Conservation (phyloP, 257 asterid genomes). For the Plantago major region DNA sequence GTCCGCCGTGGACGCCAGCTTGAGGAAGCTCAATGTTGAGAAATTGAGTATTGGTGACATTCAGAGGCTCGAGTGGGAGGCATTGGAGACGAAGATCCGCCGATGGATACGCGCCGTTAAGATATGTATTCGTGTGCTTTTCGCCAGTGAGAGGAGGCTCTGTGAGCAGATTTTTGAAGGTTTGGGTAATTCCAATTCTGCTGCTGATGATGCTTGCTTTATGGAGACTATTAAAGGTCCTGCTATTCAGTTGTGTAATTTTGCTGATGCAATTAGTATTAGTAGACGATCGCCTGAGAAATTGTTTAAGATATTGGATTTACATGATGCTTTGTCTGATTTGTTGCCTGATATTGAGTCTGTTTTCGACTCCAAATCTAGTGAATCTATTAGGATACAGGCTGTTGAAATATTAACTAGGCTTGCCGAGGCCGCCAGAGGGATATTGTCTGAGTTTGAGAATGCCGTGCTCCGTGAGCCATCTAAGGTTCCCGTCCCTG, state of each 20-base stretch:
- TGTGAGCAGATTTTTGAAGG: slow-evolving; percentile 74
- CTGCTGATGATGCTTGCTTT: slow-evolving; percentile 60
- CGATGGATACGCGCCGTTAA: slow-evolving; percentile 80
- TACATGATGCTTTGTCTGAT: slow-evolving; percentile 70
- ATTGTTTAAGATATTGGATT: slow-evolving; percentile 82
- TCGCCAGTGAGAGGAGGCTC: slow-evolving; percentile 68
- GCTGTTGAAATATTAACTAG: slow-evolving; percentile 71
- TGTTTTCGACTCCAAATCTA: slow-evolving; percentile 63
- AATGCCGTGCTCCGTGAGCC: slow-evolving; percentile 81
- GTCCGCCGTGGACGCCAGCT: slow-evolving; percentile 53
- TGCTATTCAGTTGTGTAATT: slow-evolving; percentile 72
- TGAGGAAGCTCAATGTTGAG: slow-evolving; percentile 56
- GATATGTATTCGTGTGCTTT: slow-evolving; percentile 64
- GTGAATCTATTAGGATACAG: slow-evolving; percentile 67
- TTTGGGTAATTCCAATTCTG: slow-evolving; percentile 32
- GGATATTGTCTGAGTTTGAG: slow-evolving; percentile 84
- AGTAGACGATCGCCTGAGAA: slow-evolving; percentile 81
- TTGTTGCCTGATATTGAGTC: slow-evolving; percentile 67
- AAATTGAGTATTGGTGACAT: slow-evolving; percentile 78
- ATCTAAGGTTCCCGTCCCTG: slow-evolving; percentile 61
- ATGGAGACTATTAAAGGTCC: slow-evolving; percentile 85
- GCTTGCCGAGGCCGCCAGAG: slow-evolving; percentile 78
- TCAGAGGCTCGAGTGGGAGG: slow-evolving; percentile 82
- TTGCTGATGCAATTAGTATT: slow-evolving; percentile 85
- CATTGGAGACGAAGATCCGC: slow-evolving; percentile 72